Conservation (phyloP, 139 green algal genomes). For the Chlorella sp. region DNA sequence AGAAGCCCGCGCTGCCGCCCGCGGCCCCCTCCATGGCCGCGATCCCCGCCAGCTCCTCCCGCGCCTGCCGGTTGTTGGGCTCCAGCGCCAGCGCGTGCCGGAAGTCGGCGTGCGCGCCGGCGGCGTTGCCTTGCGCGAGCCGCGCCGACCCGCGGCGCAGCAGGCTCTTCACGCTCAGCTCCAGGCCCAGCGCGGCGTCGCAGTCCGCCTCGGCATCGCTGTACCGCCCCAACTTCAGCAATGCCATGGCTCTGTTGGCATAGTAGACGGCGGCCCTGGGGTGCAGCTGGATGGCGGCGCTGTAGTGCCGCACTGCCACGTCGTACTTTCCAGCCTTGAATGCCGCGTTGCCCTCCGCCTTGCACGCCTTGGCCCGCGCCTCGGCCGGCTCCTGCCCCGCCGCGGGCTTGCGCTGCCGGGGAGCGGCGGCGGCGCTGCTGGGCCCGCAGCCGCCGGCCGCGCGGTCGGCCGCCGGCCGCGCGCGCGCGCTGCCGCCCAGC, state of each 20-base stretch:
- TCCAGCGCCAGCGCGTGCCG: conserved; percentile 50
- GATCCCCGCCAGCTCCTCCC: conserved; percentile 38
- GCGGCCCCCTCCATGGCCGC: not conserved
- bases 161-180: conserved; percentile 52
- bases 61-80: conserved; percentile 56
- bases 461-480: not conserved
- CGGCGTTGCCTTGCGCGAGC: conserved; percentile 18
- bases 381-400: not conserved
- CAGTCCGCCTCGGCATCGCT: conserved; percentile 48
- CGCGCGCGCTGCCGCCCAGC: conserved; percentile 3
- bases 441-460: not conserved
- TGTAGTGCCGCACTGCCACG: conserved; percentile 47
- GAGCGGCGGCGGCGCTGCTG: not conserved
- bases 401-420: not conserved
- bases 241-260: conserved; percentile 51
- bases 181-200: conserved; percentile 41
- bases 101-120: conserved; percentile 45
- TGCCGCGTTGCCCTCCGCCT: conserved; percentile 45
- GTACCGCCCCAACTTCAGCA: conserved; percentile 45
- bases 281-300: conserved; percentile 32
- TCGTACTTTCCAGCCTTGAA: conserved; percentile 45
- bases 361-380: conserved; percentile 24
- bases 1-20: too few species aligned
- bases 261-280: conserved; percentile 45
- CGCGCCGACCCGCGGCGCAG: conserved; percentile 47